Evolutionary conservation across 495 filamentous ascomycete genomes (phyloP).

Genomic region (Friedmanniomyces endolithicus): DNA sequence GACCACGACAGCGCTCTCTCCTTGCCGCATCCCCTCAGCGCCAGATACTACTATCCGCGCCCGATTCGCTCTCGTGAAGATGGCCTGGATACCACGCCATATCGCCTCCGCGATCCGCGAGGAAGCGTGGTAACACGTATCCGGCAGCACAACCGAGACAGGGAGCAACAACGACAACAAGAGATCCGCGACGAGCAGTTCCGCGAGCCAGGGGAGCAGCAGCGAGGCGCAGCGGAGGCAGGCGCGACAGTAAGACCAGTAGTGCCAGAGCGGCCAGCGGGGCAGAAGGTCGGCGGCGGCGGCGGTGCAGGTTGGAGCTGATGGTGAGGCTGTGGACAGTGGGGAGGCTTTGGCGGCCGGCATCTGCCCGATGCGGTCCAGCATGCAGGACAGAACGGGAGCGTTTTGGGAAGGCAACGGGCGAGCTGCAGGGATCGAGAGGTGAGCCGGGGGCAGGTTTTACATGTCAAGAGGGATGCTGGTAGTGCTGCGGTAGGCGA

Average conservation of each 20-base stretch:
- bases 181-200: conserved; percentile 39
- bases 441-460: too few relatives aligned
- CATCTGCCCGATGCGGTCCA: too few relatives aligned
- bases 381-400: too few relatives aligned
- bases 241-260: neutral
- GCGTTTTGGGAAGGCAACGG: too few relatives aligned
- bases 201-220: conserved; percentile 37
- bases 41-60: conserved; percentile 40
- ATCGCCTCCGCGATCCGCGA: conserved; percentile 38
- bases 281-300: neutral
- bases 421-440: too few relatives aligned
- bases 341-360: too few relatives aligned
- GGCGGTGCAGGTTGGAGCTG: neutral
- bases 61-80: conserved; percentile 39
- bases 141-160: conserved; percentile 36
- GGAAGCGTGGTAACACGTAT: conserved; percentile 36
- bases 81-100: conserved; percentile 42
- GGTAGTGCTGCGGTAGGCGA: too few relatives aligned
- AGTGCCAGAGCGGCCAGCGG: neutral
- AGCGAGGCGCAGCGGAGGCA: conserved; percentile 31
- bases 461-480: too few relatives aligned
- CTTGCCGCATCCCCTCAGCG: conserved; percentile 30
- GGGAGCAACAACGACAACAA: conserved; percentile 41
- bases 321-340: neutral
- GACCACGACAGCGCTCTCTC: conserved; percentile 44